Base-by-base conservation (phyloP, 768 basidiomycete species). In the Boletus tylopilopsis region DNA sequence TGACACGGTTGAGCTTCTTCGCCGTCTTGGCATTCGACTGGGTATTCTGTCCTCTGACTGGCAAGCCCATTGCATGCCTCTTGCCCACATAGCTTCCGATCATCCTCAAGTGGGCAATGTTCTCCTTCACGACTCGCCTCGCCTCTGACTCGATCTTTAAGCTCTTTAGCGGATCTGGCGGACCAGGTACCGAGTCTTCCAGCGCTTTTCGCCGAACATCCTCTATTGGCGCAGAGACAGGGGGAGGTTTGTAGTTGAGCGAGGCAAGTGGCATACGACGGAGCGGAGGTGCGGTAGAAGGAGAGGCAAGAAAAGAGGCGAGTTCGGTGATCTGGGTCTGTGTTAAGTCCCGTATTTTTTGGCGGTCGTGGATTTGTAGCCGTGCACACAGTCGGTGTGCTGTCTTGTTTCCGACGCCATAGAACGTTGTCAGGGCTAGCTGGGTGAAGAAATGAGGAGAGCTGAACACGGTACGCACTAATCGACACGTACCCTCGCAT, bases 71-170 rank as follows among this genome's bases (percentile, higher is more conserved):
- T 8, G 92, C 92, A 67, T 98, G 95, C 68, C 94, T 75, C 74
- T 83, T 82, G 42, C 96, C 96, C 43, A 91, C 82, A 68, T 95
- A 94, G 58, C 87, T 92, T 41, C 95, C 95, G 68, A 98, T 93
- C 79, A 87, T 87, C 53, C 91, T 76, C 69, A 94, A 84, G 71
- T 96, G 94, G 6, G 81, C 84, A 66, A 99, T 94, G 66, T 97
- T 94, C 67, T 91, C 91, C 71, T 84, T 80, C 60, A 94, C 76
- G 65, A 84, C 78, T 60, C 87, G 79, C 67, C 77, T 80, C 62
- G 94, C 71, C 68, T 97, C 96, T 18, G 86, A 80, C 73, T 97
- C 95, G 52, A 96, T 86, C 73, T 82, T 85, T 56, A 97, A 66
- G 39, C 79, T 76, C 61, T 80, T 80, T 58, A 97, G 72, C 1